These are phyloP conservation scores for Aspergillus japonicus DNA, from an alignment of 2,329 filamentous ascomycete genomes.

Conservation along the genomic window DNA sequence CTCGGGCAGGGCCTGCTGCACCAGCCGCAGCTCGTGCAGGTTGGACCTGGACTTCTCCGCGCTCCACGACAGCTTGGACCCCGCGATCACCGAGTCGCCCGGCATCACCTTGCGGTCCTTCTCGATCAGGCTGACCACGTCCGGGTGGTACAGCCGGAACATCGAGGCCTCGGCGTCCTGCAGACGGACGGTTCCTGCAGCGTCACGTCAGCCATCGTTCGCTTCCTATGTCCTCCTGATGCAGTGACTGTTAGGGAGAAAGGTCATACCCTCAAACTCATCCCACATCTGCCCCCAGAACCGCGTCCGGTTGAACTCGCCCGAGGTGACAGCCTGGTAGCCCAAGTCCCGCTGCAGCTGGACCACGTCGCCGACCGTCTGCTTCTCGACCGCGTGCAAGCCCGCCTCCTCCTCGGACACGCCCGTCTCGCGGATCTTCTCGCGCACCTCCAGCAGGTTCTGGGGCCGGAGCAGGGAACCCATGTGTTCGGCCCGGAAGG, in stretches of 20 bases:
- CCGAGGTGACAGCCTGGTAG: conserved; percentile 2
- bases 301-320: conserved; percentile 3
- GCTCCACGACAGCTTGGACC: conserved; percentile 24
- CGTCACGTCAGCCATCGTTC: background rate
- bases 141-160: conserved; percentile 29
- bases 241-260: background rate
- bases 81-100: conserved; percentile 28
- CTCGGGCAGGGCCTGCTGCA: conserved; percentile 1
- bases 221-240: background rate
- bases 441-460: background rate
- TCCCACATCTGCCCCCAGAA: conserved; percentile 7
- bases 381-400: background rate
- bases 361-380: background rate
- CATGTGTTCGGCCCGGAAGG: conserved; percentile 4
- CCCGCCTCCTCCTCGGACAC: background rate
- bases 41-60: conserved; percentile 19
- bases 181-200: conserved; percentile 24
- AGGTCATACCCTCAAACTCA: conserved; percentile 3
- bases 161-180: conserved; percentile 28
- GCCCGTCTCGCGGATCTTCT: conserved; percentile 3
- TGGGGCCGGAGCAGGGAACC: conserved; percentile 1
- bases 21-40: conserved; percentile 1
- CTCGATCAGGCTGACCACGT: conserved; percentile 28
- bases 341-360: conserved; percentile 1
- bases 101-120: conserved; percentile 29